Conservation (phyloP, 1,284 basidiomycete species). For the Apiotrichum siamense region DNA sequence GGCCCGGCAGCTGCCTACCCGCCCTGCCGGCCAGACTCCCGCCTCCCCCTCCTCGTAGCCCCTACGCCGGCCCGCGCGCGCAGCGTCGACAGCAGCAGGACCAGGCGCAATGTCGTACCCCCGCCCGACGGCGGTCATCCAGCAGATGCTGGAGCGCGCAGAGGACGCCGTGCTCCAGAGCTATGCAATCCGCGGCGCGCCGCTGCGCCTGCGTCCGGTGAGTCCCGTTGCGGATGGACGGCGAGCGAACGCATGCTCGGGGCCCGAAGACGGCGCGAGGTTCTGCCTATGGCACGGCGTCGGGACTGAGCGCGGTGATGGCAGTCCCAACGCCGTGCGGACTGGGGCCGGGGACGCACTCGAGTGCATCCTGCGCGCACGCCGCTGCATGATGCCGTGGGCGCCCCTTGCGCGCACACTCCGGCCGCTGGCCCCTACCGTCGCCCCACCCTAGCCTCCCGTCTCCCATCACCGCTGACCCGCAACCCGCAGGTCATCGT, state of each 20-base stretch:
- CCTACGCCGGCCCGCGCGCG: too few species aligned
- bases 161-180: conserved; percentile 29
- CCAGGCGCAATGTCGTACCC: conserved; percentile 27
- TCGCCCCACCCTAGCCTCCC: too few species aligned
- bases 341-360: too few species aligned
- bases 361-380: too few species aligned
- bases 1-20: neutral
- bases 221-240: conserved; percentile 12
- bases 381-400: too few species aligned
- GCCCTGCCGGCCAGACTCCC: too few species aligned
- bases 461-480: too few species aligned
- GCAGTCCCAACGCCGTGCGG: too few species aligned
- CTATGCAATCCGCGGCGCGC: conserved; percentile 35
- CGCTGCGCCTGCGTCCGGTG: conserved; percentile 42
- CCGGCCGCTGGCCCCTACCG: neutral
- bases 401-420: too few species aligned
- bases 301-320: neutral
- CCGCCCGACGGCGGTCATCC: conserved; percentile 31
- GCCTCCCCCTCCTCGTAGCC: too few species aligned
- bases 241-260: neutral
- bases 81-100: too few species aligned
- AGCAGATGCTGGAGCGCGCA: conserved; percentile 24
- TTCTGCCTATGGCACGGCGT: neutral
- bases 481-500: conserved; percentile 35
- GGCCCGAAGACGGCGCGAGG: neutral